Evolutionary conservation across 2,329 filamentous ascomycete genomes (phyloP).

Genomic region (Sclerotinia glacialis): DNA sequence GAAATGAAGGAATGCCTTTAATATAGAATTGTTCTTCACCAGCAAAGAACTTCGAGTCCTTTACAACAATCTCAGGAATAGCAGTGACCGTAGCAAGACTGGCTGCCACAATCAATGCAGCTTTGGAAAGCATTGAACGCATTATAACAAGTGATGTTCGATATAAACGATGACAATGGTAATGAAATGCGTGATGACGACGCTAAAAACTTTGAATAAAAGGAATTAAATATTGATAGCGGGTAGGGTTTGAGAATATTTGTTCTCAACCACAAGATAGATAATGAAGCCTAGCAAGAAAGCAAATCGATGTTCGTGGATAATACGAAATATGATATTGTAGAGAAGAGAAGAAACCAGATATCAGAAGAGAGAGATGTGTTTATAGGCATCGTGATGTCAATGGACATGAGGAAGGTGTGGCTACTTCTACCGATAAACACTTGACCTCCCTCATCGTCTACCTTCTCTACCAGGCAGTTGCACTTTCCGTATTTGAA

Average conservation of each 20-base stretch:
- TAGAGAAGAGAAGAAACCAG: neutral
- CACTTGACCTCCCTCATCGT: neutral
- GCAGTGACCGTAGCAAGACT: constrained; percentile 4
- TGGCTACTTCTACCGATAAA: neutral
- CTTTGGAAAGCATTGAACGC: neutral
- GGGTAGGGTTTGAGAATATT: neutral
- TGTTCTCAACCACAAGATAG: neutral
- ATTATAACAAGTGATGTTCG: neutral
- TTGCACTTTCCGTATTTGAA: neutral
- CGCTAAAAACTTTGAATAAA: neutral
- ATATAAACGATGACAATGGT: neutral
- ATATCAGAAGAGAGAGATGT: neutral
- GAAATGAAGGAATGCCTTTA: constrained; percentile 37
- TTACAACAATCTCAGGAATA: constrained; percentile 34
- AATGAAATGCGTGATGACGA: neutral
- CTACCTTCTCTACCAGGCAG: neutral
- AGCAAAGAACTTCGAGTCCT: constrained; percentile 37
- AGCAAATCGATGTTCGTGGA: neutral
- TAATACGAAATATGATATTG: neutral
- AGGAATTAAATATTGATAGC: neutral
- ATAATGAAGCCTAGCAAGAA: neutral
- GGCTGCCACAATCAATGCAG: neutral
- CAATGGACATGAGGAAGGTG: neutral
- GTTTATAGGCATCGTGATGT: neutral
- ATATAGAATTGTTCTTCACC: constrained; percentile 36